Evolutionary conservation across 2,329 filamentous ascomycete species (phyloP).

Genomic region (Botrytis fragariae): DNA sequence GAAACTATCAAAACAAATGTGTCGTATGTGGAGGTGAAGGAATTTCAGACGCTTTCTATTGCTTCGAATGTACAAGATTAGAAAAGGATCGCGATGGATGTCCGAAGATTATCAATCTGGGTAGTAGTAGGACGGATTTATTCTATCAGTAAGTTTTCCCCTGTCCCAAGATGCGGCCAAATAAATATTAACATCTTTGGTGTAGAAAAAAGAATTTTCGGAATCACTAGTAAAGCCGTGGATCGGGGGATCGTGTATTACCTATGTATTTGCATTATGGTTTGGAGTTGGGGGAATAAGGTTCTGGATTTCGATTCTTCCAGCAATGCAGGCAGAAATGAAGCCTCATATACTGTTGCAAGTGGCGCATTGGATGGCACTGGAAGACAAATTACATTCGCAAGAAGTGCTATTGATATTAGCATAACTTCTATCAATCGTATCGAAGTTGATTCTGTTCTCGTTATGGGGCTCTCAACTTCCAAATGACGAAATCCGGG

Average conservation of each 20-base stretch:
- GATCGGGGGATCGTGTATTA: constrained; percentile 19
- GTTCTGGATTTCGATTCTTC: constrained; percentile 3
- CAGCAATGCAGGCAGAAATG: not conserved
- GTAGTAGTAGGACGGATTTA: constrained; percentile 92
- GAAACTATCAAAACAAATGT: constrained; percentile 99
- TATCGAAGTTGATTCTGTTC: not conserved
- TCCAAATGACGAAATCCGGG: not conserved
- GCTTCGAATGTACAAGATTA: constrained; percentile 94
- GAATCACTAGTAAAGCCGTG: constrained; percentile 47
- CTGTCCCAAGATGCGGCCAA: constrained; percentile 17
- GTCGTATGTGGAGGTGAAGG: constrained; percentile 97
- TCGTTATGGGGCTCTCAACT: not conserved
- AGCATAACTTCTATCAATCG: not conserved
- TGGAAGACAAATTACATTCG: not conserved
- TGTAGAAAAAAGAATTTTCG: constrained; percentile 65
- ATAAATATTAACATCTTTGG: constrained; percentile 34
- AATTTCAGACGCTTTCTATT: constrained; percentile 98
- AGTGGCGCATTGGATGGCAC: not conserved
- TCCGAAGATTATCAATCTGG: constrained; percentile 98
- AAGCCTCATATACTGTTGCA: not conserved
- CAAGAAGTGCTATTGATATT: not conserved
- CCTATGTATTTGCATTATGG: constrained; percentile 9
- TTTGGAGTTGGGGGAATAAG: constrained; percentile 10
- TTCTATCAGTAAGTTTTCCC: constrained; percentile 34
- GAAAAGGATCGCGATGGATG: constrained; percentile 98